Evolutionary conservation across 2,329 filamentous ascomycete genomes (phyloP).

Genomic region (Aspergillus quadrilineatus): DNA sequence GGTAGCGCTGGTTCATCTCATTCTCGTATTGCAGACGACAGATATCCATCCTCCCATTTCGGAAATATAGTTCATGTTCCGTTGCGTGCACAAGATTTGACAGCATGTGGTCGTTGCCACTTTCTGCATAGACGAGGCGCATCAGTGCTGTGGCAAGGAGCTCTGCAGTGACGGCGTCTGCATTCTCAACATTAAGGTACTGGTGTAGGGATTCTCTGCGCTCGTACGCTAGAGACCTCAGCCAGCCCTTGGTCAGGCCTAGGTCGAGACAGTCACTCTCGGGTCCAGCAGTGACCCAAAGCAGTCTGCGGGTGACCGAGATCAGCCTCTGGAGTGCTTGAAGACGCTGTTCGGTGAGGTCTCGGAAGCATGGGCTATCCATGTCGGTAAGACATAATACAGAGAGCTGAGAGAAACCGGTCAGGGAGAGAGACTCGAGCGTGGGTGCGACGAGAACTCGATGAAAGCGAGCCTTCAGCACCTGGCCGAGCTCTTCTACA

Average conservation of each 20-base stretch:
- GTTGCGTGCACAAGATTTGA: not conserved
- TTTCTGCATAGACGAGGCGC: not conserved
- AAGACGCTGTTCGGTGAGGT: not conserved
- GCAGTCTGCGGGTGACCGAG: not conserved
- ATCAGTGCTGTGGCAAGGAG: not conserved
- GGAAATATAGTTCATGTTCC: not conserved
- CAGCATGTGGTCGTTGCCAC: not conserved
- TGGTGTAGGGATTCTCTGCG: not conserved
- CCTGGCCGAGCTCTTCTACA: not conserved
- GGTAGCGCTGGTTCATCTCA: not conserved
- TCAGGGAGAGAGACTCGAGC: not conserved
- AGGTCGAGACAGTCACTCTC: not conserved
- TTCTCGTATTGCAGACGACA: not conserved
- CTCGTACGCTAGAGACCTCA: not conserved
- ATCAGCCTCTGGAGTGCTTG: not conserved
- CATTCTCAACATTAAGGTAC: not conserved
- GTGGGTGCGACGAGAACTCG: not conserved
- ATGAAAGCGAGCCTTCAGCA: not conserved
- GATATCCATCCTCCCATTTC: not conserved
- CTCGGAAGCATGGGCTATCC: not conserved
- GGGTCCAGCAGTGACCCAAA: constrained; percentile 10
- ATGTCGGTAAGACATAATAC: not conserved
- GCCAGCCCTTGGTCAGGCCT: constrained; percentile 1
- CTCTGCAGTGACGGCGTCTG: not conserved
- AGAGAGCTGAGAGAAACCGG: not conserved